A percentile compares a stretch with the other conserved stretches of the same genome.
These are phyloP conservation scores for Cercospora sojina DNA, from an alignment of 2,329 filamentous ascomycete species.

Conservation along the genomic window DNA sequence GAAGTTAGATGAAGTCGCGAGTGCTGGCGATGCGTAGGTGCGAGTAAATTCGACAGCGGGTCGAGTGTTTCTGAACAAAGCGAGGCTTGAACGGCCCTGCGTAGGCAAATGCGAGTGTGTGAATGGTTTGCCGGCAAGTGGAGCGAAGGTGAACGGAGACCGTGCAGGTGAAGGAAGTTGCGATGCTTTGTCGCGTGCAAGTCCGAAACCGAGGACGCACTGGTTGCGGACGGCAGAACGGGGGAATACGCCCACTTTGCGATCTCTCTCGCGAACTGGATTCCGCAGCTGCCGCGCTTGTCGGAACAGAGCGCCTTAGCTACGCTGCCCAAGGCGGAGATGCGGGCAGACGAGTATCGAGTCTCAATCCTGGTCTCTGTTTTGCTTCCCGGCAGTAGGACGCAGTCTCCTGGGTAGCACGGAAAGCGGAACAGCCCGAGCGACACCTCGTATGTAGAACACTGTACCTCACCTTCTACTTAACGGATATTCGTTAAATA, in stretches of 20 bases:
- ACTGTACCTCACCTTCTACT: too few species aligned
- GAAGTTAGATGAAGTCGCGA: background rate
- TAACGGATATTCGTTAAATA: too few species aligned
- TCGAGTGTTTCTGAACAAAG: background rate
- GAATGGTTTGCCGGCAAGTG: background rate
- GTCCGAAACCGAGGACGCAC: background rate
- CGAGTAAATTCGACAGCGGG: background rate
- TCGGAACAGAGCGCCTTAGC: background rate
- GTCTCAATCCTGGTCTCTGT: background rate
- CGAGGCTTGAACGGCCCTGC: background rate
- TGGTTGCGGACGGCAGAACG: background rate
- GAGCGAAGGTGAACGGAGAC: background rate
- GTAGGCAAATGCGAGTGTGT: background rate
- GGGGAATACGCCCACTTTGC: background rate
- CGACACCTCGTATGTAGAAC: too few species aligned
- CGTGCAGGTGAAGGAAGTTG: conserved; percentile 10
- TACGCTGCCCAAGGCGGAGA: background rate
- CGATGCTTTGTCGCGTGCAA: conserved; percentile 7
- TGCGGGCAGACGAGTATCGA: background rate
- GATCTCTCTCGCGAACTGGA: background rate
- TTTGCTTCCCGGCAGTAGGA: background rate
- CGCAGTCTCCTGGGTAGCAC: too few species aligned
- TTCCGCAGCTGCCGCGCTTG: background rate
- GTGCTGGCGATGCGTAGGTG: background rate
- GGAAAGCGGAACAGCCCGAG: too few species aligned